Evolutionary conservation across 768 basidiomycete species (phyloP), one percentile per base, ranked within the genome.

Genomic region (Boletus insuetus): DNA sequence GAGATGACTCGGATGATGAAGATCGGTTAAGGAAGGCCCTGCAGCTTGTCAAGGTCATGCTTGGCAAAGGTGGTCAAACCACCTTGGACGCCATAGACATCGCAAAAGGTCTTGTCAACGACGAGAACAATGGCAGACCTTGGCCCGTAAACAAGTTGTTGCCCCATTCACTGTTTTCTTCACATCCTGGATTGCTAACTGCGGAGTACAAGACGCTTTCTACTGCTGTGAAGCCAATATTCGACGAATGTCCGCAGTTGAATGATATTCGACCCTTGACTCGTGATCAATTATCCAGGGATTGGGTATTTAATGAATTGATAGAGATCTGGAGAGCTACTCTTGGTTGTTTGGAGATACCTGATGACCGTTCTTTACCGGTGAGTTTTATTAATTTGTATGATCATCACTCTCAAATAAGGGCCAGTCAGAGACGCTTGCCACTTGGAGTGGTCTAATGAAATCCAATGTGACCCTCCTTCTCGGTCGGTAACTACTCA

Each of bases 371-470:
- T 29, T 70, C 69, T 19, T 69, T 80, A 31, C 81, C 86, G 14
- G 87, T 87, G 58, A 61, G 84, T 73, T 73, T 20, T 22, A 24
- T 32, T 38, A 2, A 14, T 45, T 41, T 11, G 32, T 12, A 22
- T 24, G 46, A 22, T 57, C 46, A 14, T 42, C 16, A 48, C 45
- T 53, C 44, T 53, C 44, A 41, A 49, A 19, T 47, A n/a, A 38
- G 49, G 49, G 22, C 37, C 48, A 83, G 79, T 58, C 62, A 2
- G 81, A 83, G 55, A 69, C 86, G 4, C 62, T 80, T 8, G 74
- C 73, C 14, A 75, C 83, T 9, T 90, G 87, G 87, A 71, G 77
- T 37, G 78, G 79, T 40, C 65, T 90, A 32, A 59, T 88, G 38
- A 75, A 74, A 48, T 75, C 79, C 3, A 80, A 80, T 32, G 75